These are phyloP conservation scores for Fusarium drepaniforme DNA, from an alignment of 2,329 filamentous ascomycete genomes.

Conservation along the genomic window DNA sequence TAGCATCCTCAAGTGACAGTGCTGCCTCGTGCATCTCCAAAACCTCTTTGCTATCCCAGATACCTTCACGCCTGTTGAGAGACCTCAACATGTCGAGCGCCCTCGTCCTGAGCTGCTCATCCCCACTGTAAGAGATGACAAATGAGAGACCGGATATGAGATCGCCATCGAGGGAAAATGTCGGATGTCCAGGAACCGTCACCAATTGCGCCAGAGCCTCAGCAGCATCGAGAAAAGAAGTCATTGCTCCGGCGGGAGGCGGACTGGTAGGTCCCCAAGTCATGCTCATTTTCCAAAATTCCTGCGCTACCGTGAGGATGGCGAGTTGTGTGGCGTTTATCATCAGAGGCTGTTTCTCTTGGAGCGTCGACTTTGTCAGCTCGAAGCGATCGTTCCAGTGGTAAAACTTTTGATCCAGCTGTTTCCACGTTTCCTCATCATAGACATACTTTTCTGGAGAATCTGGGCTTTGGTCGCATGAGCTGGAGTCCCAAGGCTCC, in stretches of 20 bases:
- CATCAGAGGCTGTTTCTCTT: slow-evolving; percentile 5
- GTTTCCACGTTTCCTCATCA: background rate
- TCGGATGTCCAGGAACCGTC: slow-evolving; percentile 6
- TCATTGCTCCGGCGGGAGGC: background rate
- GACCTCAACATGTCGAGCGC: slow-evolving; percentile 26
- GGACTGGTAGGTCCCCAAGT: background rate
- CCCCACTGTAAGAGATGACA: background rate
- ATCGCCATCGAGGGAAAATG: slow-evolving; percentile 24
- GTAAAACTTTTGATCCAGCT: slow-evolving; percentile 7
- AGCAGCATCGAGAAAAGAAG: slow-evolving; percentile 13
- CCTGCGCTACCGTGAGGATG: slow-evolving; percentile 19
- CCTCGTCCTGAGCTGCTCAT: background rate
- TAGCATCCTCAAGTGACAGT: background rate
- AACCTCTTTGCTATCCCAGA: background rate
- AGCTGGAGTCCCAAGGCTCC: background rate
- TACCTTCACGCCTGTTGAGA: slow-evolving; percentile 7
- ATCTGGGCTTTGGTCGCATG: background rate
- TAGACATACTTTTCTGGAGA: background rate
- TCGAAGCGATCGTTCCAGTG: slow-evolving; percentile 23
- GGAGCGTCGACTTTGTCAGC: slow-evolving; percentile 14
- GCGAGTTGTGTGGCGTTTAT: background rate
- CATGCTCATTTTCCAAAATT: slow-evolving; percentile 26
- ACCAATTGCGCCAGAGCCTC: slow-evolving; percentile 7
- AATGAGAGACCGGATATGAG: slow-evolving; percentile 22
- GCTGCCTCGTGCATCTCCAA: background rate